Evolutionary conservation across 176 grass and related monocot genomes (phyloP), one percentile per base, ranked within the genome.

Genomic region (Neostapfia colusana): DNA sequence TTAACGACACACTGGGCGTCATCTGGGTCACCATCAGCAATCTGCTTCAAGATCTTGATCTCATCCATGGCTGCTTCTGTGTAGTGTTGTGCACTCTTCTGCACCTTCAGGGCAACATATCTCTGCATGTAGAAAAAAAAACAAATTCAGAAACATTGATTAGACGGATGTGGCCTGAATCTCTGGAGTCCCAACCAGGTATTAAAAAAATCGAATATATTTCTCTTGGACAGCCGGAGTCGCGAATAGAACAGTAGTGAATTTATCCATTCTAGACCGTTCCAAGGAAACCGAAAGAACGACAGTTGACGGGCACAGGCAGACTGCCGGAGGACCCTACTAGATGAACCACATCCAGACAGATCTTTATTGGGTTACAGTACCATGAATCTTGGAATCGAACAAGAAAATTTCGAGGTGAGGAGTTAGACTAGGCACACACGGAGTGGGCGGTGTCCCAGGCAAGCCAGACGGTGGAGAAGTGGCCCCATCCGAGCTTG

Each of bases 391-490:
- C 65, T 21, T 40, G 27, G 15, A 54, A 75, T 80, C 70, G 0
- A 17, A 40, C 27, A 27, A 58, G 26, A 24, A 48, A 26, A 75
- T 34, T 16, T 69, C 0, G n/a, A 48, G 45, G 7, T 13, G 39
- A 63, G 40, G 27, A 45, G 16, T 74, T 20, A 59, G 83, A 20
- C n/a, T 18, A 65, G 62, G 62, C 44, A 82, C 82, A 38, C 82
- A 99, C 96, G 43, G 92, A 95, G 78, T 90, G 76, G 70, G 51
- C 60, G 61, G 87, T 92, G 55, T 99, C 96, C 96, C 92, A 99
- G 73, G 96, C 96, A 78, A 99, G 96, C 96, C 96, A 99, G 50
- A 99, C 96, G 59, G 96, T 99, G 76, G 96, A 99, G 83, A 99
- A 99, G 73, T 99, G 96, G 11, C 96, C 96, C 92, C 96, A 99